These are phyloP conservation scores for Acacia confusa DNA, from an alignment of 306 rosid species.

Conservation along the genomic window DNA sequence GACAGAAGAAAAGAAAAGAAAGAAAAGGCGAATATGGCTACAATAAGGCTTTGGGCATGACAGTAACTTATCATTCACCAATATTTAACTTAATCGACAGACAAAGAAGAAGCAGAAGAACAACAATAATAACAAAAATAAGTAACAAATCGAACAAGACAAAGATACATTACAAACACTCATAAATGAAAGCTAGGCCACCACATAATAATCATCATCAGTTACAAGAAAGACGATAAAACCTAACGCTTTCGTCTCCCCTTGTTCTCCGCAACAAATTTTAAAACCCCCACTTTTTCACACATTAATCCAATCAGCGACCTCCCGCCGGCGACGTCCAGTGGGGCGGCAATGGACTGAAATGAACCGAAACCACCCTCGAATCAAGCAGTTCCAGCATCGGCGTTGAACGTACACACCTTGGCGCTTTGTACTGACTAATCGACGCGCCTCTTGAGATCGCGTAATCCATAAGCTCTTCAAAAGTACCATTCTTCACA, in stretches of 20 bases:
- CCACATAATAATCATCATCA: background rate
- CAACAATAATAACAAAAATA: background rate
- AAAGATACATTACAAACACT: background rate
- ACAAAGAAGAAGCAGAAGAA: slow-evolving; percentile 20
- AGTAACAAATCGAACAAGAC: background rate
- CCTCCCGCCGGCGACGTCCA: slow-evolving; percentile 57
- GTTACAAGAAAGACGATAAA: background rate
- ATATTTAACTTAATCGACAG: slow-evolving; percentile 41
- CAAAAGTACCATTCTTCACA: slow-evolving; percentile 79
- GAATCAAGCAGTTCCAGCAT: slow-evolving; percentile 69
- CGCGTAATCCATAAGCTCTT: slow-evolving; percentile 90
- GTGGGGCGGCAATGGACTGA: slow-evolving; percentile 65
- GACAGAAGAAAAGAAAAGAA: background rate
- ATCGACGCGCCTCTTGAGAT: slow-evolving; percentile 85
- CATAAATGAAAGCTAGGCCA: background rate
- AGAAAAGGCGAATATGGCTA: background rate
- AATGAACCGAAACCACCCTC: slow-evolving; percentile 63
- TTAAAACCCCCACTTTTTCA: too few relatives aligned
- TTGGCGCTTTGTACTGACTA: slow-evolving; percentile 83
- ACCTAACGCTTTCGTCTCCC: background rate
- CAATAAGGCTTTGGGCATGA: slow-evolving; percentile 10
- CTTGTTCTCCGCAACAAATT: background rate
- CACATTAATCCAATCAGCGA: slow-evolving; percentile 34
- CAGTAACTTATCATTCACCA: slow-evolving; percentile 35
- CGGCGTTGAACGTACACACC: slow-evolving; percentile 79